Base-by-base conservation (phyloP, 352 stramenopile species). In the Phytophthora pinifolia region DNA sequence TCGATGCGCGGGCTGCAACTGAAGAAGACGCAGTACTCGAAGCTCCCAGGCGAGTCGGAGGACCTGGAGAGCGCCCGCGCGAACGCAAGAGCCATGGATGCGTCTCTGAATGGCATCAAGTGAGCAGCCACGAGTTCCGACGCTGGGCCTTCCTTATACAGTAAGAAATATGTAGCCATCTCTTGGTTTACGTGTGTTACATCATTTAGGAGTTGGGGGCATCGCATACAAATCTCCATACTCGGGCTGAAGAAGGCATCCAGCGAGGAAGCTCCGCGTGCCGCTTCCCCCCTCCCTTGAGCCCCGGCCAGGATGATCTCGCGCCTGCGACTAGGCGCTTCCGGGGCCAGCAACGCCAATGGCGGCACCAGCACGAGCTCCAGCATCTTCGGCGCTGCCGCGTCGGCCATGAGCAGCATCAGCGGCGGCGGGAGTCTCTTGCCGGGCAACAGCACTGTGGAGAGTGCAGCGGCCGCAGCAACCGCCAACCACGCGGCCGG, bases 381-480 rank as follows among this genome's bases (percentile, higher is more conserved):
- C 52, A 86, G 76, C 59, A 89, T 92, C 69, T 92, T 92, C 59
- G 76, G 74, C 29, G 62, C 75, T 27, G 62, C 62, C 42, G 64
- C 64, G 14, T 72, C 64, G 22, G 72, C 64, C 62, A 72, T 80
- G 74, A 83, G 60, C 45, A 71, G 59, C 47, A 72, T 80, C 67
- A 80, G 61, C 50, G 52, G 72, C 55, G 61, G 60, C 27, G 74
- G 64, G 43, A 83, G 74, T 32, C 49, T 79, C 27, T 58, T 76
- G 4, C 68, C 70, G 9, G 70, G 73, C 15, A 83, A 72, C 33
- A 79, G 45, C 33, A 69, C 49, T 20, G 49, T 76, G 15, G 72
- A 81, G 51, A 78, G 52, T 48, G 72, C 68, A 2, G 74, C 71
- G 2, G 70, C 64, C 8, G 43, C 65, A 0, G 75, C 70, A 12